phyloP scores from a whole-genome alignment of 148 eudicot genomes.

The Rhododendron kiyosumense region DNA sequence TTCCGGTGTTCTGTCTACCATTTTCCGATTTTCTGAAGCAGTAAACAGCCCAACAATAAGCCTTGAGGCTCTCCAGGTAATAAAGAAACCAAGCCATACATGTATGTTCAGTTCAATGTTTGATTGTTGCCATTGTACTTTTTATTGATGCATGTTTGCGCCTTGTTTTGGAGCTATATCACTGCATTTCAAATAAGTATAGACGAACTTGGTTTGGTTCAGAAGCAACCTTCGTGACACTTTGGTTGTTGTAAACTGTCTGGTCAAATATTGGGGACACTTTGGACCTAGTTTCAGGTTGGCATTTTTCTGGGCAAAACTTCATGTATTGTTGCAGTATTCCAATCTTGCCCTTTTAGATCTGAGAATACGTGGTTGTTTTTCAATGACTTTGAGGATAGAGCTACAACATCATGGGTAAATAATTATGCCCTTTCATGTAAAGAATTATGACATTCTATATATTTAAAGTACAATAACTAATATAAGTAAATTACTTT shows the following conservation, averaged over 20 bases:
- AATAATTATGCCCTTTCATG: not conserved
- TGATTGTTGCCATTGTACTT: not conserved
- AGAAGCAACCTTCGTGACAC: not conserved
- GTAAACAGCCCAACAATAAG: constrained; percentile 45
- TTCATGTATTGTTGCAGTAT: not conserved
- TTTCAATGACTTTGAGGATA: not conserved
- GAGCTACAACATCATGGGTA: not conserved
- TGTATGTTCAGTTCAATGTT: not conserved
- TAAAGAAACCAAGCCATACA: not conserved
- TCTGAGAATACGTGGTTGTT: not conserved
- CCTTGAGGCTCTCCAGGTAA: constrained; percentile 94
- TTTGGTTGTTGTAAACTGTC: not conserved
- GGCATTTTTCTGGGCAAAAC: not conserved
- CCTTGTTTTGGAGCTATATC: not conserved
- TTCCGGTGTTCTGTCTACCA: constrained; percentile 53
- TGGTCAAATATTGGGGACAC: not conserved
- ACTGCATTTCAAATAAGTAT: not conserved
- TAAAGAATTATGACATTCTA: not conserved
- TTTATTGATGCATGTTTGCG: not conserved
- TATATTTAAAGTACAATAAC: not conserved
- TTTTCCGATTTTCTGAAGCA: constrained; percentile 59
- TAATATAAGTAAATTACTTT: not conserved
- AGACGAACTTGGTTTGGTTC: not conserved
- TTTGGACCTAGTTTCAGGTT: not conserved
- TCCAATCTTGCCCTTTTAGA: not conserved